These are phyloP conservation scores for Cercospora beticola DNA, from an alignment of 2,329 filamentous ascomycete genomes.

Conservation along the genomic window DNA sequence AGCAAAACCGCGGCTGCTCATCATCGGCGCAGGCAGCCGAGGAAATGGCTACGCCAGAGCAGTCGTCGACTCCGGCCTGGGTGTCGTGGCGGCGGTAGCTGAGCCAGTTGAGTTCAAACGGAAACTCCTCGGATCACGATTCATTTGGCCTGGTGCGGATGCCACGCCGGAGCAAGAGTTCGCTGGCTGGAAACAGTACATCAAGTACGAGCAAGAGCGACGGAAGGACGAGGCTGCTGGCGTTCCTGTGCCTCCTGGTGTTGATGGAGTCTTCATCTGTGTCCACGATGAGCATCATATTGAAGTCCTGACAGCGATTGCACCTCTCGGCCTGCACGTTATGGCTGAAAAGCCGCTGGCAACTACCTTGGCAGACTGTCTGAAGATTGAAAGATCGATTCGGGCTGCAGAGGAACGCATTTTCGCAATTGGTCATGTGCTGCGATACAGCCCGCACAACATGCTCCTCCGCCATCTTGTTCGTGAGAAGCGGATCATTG, in stretches of 20 bases:
- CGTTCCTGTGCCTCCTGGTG: conserved; percentile 40
- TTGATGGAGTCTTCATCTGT: conserved; percentile 65
- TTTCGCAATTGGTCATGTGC: conserved; percentile 90
- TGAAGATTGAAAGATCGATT: conserved; percentile 57
- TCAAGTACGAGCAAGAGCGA: conserved; percentile 67
- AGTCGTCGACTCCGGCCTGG: conserved; percentile 63
- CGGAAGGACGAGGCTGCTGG: conserved; percentile 55
- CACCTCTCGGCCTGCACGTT: conserved; percentile 70
- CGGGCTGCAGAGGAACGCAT: conserved; percentile 46
- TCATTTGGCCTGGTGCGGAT: conserved; percentile 64
- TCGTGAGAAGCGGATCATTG: conserved; percentile 71
- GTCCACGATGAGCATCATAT: conserved; percentile 87
- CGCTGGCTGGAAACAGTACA: conserved; percentile 69
- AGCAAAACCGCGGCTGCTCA: conserved; percentile 58
- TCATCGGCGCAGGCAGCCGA: conserved; percentile 80
- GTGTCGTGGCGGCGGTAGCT: conserved; percentile 72
- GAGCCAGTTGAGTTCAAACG: conserved; percentile 81
- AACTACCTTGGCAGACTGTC: conserved; percentile 73
- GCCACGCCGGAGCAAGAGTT: conserved; percentile 67
- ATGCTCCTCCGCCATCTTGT: conserved; percentile 77
- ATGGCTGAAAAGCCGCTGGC: conserved; percentile 96
- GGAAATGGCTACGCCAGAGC: conserved; percentile 72
- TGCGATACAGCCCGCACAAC: conserved; percentile 92
- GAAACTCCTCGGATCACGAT: conserved; percentile 64
- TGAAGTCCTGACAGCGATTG: conserved; percentile 73